Base-by-base conservation (phyloP, 768 basidiomycete species). In the Tylopilus vinaceipallidus region DNA sequence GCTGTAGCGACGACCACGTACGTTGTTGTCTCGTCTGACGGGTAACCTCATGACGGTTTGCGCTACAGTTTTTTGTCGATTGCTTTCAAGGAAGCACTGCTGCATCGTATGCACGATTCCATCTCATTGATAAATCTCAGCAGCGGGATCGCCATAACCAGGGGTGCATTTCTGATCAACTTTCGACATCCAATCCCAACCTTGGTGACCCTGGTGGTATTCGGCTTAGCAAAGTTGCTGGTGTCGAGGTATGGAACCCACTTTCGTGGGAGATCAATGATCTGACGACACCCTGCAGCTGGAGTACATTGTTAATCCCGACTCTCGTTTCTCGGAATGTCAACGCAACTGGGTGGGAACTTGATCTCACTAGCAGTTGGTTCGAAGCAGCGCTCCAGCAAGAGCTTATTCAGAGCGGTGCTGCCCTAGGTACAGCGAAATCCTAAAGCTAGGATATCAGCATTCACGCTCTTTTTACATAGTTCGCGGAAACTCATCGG, bases 51-150 rank as follows among this genome's bases (percentile, higher is more conserved):
- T 2, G 7, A 19, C 17, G 7, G 8, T 13, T 26, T 14, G 2
- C 22, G 6, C 39, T 20, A 1, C 30, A 53, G 54, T 14, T 53
- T 20, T 13, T 4, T 55, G 13, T 44, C 54, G 0, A 53, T 51
- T 11, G 37, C 57, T 2, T 13, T 59, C 24, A 59, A 43, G 26
- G 54, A 59, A n/a, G 59, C 58, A 14, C 44, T 57, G 47, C 52
- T 52, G 12, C 47, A 56, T 19, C 43, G 50, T 4, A 52, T 60
- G 51, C 50, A 35, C 9, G 29, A 22, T 2, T 19, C 58, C 1
- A 59, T 49, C 35, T 47, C 57, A 12, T 30, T 60, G 35, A 33
- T 60, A 5, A 3, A 47, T 8, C 50, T 60, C 7, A 53, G 40
- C 11, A 27, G 49, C 3, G 52, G 49, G 5, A 40, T 60, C n/a